Conservation (phyloP, 768 basidiomycete genomes). For the Grammothele lineata region DNA sequence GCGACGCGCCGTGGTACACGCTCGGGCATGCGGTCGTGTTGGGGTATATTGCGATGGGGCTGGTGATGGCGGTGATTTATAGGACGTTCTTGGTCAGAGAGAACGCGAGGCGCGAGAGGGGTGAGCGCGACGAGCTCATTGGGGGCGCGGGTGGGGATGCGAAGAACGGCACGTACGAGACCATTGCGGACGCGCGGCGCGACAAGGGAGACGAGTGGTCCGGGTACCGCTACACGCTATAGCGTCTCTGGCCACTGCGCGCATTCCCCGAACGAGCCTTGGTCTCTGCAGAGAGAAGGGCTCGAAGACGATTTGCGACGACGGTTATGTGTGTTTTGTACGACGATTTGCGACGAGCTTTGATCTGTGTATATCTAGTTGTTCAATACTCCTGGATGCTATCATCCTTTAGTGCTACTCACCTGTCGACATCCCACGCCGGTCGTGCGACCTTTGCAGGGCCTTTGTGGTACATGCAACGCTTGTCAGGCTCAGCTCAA, state of each 20-base stretch:
- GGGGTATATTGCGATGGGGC: constrained; percentile 65
- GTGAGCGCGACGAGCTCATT: constrained; percentile 67
- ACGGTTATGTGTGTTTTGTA: no score
- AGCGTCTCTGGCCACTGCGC: not conserved
- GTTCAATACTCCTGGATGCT: no score
- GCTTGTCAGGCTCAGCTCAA: no score
- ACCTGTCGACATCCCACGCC: no score
- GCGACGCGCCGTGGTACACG: constrained; percentile 65
- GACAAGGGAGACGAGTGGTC: constrained; percentile 76
- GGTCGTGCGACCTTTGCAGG: no score
- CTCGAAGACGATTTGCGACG: no score
- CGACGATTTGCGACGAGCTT: no score
- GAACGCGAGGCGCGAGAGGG: constrained; percentile 62
- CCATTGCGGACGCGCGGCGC: constrained; percentile 58
- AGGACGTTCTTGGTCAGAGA: constrained; percentile 47
- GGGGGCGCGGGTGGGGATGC: constrained; percentile 40
- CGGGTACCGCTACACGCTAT: constrained; percentile 67
- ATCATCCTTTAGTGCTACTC: no score
- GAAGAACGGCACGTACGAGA: constrained; percentile 55
- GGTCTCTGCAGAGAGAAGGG: no score
- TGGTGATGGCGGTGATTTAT: constrained; percentile 42
- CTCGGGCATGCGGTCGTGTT: constrained; percentile 62
- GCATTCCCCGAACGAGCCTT: no score
- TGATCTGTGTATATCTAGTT: no score
- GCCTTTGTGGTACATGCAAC: no score